These are phyloP conservation scores for Aspergillus asperescens DNA, from an alignment of 495 filamentous ascomycete genomes.

Conservation along the genomic window DNA sequence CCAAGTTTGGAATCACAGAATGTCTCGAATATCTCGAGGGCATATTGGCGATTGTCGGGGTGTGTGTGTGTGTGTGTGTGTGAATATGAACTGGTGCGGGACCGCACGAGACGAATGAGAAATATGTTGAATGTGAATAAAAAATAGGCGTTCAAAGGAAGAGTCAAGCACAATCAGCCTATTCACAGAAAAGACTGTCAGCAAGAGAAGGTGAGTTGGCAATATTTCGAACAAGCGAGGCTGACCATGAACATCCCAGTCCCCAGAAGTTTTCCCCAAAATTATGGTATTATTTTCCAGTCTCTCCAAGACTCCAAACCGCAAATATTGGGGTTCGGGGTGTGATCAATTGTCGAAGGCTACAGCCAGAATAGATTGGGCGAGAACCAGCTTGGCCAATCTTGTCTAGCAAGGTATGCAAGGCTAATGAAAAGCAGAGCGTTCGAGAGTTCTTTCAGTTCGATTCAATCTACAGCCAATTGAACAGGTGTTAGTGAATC, in stretches of 20 bases:
- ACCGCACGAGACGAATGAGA: background rate
- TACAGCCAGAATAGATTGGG: slow-evolving; percentile 13
- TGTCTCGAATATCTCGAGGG: slow-evolving; percentile 39
- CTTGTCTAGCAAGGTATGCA: slow-evolving; percentile 4
- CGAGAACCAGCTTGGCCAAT: slow-evolving; percentile 27
- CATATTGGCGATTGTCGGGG: slow-evolving; percentile 28
- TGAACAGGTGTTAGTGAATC: slow-evolving; percentile 15
- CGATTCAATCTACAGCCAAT: slow-evolving; percentile 10
- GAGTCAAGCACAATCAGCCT: background rate
- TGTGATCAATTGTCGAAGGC: background rate
- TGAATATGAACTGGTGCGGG: background rate
- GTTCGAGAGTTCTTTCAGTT: slow-evolving; percentile 1
- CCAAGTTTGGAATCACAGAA: slow-evolving; percentile 40
- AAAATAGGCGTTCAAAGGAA: background rate
- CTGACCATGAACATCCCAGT: slow-evolving; percentile 4
- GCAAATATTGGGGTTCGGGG: background rate
- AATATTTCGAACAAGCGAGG: background rate
- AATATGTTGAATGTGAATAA: background rate
- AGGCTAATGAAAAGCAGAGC: background rate
- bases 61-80: background rate
- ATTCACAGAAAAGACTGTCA: background rate
- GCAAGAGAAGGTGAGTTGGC: background rate
- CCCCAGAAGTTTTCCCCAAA: slow-evolving; percentile 1
- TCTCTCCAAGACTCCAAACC: background rate
- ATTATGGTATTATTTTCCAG: background rate